phyloP scores from a whole-genome alignment of 345 rosid species.

The Gossypium turneri region DNA sequence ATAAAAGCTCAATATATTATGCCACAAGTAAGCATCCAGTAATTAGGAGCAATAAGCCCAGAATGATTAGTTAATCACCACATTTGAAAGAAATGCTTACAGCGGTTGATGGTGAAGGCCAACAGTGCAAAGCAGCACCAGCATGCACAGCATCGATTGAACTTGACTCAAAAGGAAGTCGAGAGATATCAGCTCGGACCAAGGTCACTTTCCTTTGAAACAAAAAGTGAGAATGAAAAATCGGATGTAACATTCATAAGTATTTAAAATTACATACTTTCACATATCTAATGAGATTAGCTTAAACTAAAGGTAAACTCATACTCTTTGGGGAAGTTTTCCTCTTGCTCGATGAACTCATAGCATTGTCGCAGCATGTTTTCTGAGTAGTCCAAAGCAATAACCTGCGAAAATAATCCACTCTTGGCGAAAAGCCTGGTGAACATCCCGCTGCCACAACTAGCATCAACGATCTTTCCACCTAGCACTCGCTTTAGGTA shows the following conservation, averaged over 20 bases:
- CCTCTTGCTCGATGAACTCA: conserved; percentile 55
- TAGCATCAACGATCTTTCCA: conserved; percentile 79
- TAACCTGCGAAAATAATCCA: conserved; percentile 60
- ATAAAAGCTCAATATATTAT: neutral
- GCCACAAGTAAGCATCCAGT: neutral
- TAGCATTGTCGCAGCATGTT: conserved; percentile 81
- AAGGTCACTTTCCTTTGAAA: conserved; percentile 52
- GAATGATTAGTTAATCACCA: neutral
- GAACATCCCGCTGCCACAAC: conserved; percentile 90
- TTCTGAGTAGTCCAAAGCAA: conserved; percentile 88
- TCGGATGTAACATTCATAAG: neutral
- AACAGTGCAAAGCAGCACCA: conserved; percentile 92
- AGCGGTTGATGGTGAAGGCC: conserved; percentile 53
- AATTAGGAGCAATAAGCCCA: neutral
- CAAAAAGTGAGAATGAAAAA: neutral
- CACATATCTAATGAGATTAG: neutral
- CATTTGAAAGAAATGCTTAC: neutral
- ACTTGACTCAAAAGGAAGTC: conserved; percentile 72
- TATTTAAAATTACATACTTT: neutral
- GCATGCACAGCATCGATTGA: conserved; percentile 89
- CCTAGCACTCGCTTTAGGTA: conserved; percentile 73
- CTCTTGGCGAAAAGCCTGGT: conserved; percentile 72
- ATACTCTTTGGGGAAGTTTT: conserved; percentile 70
- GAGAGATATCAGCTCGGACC: conserved; percentile 86
- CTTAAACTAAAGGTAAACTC: conserved; percentile 4